Conservation (phyloP, 345 rosid genomes). For the Fremontodendron californicum region DNA sequence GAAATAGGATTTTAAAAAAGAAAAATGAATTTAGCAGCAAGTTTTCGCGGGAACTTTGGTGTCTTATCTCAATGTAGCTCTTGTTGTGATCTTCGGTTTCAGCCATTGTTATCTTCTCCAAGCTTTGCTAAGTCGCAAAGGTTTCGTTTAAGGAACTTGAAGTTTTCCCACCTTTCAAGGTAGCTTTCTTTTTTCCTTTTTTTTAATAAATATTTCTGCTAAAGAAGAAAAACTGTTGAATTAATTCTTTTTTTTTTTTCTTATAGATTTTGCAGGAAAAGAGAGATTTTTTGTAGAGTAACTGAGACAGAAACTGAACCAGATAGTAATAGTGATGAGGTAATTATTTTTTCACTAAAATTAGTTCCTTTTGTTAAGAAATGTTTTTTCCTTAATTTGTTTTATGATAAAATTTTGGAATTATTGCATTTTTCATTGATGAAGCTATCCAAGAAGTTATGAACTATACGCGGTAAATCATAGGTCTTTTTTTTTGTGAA, state of each 20-base stretch:
- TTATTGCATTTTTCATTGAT: neutral
- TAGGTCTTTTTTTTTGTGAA: neutral
- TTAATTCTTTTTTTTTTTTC: neutral
- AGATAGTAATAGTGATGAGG: conserved; percentile 74
- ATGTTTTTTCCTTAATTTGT: no score
- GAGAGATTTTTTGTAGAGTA: conserved; percentile 50
- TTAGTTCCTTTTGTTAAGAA: neutral
- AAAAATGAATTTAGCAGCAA: conserved; percentile 51
- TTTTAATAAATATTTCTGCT: conserved; percentile 1
- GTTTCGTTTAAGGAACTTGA: conserved; percentile 22
- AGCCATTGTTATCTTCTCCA: conserved; percentile 46
- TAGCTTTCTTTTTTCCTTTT: conserved; percentile 6
- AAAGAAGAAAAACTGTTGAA: neutral
- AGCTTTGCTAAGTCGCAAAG: conserved; percentile 25
- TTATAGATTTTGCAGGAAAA: conserved; percentile 40
- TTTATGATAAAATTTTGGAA: neutral
- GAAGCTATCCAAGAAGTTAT: conserved; percentile 1
- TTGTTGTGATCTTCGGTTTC: conserved; percentile 50
- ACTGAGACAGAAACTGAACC: conserved; percentile 67
- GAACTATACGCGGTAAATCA: neutral
- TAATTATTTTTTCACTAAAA: conserved; percentile 2
- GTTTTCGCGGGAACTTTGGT: conserved; percentile 47
- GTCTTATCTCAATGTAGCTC: conserved; percentile 48
- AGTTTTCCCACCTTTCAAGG: conserved; percentile 40
- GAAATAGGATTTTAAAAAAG: neutral